Percentiles rank a stretch among this genome's conserved stretches.
Evolutionary conservation across 2,329 filamentous ascomycete genomes (phyloP).

Genomic region (Fusarium tupiense): DNA sequence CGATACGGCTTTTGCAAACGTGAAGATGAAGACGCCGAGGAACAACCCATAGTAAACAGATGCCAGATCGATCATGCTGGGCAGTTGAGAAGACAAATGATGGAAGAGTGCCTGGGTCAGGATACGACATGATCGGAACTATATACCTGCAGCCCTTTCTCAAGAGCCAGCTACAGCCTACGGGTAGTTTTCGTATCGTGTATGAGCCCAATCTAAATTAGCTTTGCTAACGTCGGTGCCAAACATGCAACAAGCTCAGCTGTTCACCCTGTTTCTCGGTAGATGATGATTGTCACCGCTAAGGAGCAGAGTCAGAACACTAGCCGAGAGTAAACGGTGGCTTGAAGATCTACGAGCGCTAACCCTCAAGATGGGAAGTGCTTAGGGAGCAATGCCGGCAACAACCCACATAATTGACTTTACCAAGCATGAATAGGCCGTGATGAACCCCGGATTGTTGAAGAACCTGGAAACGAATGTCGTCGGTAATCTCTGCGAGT

Average conservation of each 20-base stretch:
- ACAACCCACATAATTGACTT: background rate
- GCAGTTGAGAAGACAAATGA: background rate
- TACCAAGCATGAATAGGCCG: background rate
- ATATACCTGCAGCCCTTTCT: background rate
- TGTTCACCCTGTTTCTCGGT: background rate
- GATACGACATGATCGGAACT: background rate
- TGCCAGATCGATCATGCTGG: slow-evolving; percentile 31
- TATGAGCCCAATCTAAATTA: background rate
- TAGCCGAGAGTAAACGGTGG: background rate
- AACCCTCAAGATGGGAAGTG: background rate
- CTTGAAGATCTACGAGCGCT: slow-evolving; percentile 2
- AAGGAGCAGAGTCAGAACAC: background rate
- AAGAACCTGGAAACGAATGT: background rate
- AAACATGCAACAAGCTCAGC: background rate
- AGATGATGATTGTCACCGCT: slow-evolving; percentile 1
- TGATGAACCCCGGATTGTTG: background rate
- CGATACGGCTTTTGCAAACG: slow-evolving; percentile 33
- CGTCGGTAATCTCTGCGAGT: slow-evolving; percentile 4
- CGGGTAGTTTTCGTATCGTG: background rate
- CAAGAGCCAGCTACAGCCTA: background rate
- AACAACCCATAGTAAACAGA: slow-evolving; percentile 42
- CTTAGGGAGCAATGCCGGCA: background rate
- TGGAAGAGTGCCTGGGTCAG: background rate
- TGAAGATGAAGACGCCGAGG: slow-evolving; percentile 41
- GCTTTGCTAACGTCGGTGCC: background rate